These are phyloP conservation scores for Cytospora paraplurivora DNA, from an alignment of 2,329 filamentous ascomycete species.

Conservation along the genomic window DNA sequence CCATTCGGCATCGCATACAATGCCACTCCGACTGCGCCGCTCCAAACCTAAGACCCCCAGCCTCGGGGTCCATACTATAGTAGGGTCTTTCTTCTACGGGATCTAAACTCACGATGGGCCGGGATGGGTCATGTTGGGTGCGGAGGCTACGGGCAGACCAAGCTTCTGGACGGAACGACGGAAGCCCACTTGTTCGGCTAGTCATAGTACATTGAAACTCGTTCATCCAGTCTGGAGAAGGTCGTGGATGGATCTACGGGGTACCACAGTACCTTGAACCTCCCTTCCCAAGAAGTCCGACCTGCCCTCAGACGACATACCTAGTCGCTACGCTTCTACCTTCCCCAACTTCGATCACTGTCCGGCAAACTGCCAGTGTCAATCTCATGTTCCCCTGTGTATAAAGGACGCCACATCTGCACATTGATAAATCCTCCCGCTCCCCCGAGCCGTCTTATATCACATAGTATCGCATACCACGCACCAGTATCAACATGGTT, in stretches of 20 bases:
- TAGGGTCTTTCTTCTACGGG: not conserved
- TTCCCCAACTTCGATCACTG: conserved; percentile 14
- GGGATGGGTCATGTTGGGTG: not conserved
- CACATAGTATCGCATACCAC: conserved; percentile 6
- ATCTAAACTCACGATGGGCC: not conserved
- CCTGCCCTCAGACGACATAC: conserved; percentile 18
- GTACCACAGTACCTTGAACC: not conserved
- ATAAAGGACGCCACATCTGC: conserved; percentile 2
- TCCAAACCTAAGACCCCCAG: not conserved
- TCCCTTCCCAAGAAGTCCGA: not conserved
- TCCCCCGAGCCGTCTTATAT: not conserved
- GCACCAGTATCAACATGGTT: conserved; percentile 22
- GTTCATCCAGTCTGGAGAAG: not conserved
- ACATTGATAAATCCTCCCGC: not conserved
- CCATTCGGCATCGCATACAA: too few relatives aligned
- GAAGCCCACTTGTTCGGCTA: not conserved
- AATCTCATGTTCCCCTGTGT: conserved; percentile 20
- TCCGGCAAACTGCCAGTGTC: conserved; percentile 20
- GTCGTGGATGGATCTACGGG: not conserved
- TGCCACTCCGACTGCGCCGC: too few relatives aligned
- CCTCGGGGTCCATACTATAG: not conserved
- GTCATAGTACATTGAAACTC: not conserved
- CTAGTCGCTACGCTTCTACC: conserved; percentile 21
- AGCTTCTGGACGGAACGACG: not conserved
- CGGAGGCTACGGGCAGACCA: too few relatives aligned